These are phyloP conservation scores for Microdochium paspali DNA, from an alignment of 2,329 filamentous ascomycete species.

Conservation along the genomic window DNA sequence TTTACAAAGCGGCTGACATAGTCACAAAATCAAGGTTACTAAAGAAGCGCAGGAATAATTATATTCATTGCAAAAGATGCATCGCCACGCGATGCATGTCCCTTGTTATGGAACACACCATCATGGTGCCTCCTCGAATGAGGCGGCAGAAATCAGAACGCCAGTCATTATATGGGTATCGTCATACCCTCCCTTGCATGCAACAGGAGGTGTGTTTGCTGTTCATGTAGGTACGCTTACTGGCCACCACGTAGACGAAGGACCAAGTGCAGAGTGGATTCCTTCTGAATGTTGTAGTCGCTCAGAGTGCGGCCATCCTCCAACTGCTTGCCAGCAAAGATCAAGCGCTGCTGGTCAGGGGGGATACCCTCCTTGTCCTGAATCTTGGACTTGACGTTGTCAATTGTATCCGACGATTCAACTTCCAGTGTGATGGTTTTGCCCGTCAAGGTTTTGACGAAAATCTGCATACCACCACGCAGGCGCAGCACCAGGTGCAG, in stretches of 20 bases:
- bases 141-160: conserved; percentile 14
- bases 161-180: conserved; percentile 14
- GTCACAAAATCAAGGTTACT: not conserved
- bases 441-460: conserved; percentile 62
- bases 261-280: conserved; percentile 62
- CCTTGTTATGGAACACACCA: not conserved
- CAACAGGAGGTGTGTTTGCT: not conserved
- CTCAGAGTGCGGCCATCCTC: conserved; percentile 72
- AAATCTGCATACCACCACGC: conserved; percentile 72
- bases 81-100: not conserved
- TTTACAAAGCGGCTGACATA: too few relatives aligned
- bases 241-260: conserved; percentile 61
- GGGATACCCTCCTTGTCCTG: conserved; percentile 66
- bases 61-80: not conserved
- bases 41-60: not conserved
- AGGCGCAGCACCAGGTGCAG: conserved; percentile 74
- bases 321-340: conserved; percentile 62
- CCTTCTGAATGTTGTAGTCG: conserved; percentile 86
- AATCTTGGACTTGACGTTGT: conserved; percentile 63
- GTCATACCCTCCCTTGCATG: conserved; percentile 6
- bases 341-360: conserved; percentile 61
- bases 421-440: conserved; percentile 64
- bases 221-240: conserved; percentile 17
- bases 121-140: not conserved
- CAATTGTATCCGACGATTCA: conserved; percentile 59